A percentile compares a stretch with the other conserved stretches of the same genome.
These are phyloP conservation scores for Russula griseocarnosa DNA, from an alignment of 768 basidiomycete species.

Conservation along the genomic window DNA sequence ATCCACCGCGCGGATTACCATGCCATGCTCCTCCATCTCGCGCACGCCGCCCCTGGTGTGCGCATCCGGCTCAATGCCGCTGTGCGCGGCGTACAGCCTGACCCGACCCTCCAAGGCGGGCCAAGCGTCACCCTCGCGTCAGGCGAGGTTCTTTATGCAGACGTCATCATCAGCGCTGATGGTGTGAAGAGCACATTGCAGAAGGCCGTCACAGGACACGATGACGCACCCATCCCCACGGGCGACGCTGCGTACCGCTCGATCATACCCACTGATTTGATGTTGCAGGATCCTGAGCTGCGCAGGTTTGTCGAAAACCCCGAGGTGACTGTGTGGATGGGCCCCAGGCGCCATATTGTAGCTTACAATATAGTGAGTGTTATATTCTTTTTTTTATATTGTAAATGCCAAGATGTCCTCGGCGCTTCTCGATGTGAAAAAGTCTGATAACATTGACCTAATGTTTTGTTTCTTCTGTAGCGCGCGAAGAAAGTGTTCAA, in stretches of 20 bases:
- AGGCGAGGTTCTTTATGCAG: conserved; percentile 39
- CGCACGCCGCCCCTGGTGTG: conserved; percentile 32
- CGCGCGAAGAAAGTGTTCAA: conserved; percentile 38
- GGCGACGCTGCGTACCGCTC: conserved; percentile 64
- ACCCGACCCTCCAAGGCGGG: conserved; percentile 26
- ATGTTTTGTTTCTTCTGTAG: conserved; percentile 22
- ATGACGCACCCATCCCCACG: conserved; percentile 45
- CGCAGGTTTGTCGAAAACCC: conserved; percentile 46
- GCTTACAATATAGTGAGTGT: conserved; percentile 42
- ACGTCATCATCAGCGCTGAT: conserved; percentile 40
- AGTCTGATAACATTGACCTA: neutral
- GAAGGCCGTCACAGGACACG: conserved; percentile 45
- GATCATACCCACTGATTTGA: conserved; percentile 42
- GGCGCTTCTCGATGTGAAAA: too few species aligned
- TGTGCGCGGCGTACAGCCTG: conserved; percentile 35
- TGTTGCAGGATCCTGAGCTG: conserved; percentile 52
- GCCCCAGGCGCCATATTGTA: conserved; percentile 46
- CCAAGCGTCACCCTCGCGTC: conserved; percentile 37
- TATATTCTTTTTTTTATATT: neutral
- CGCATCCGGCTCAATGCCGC: conserved; percentile 35
- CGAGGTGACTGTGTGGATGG: conserved; percentile 60
- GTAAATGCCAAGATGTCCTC: too few species aligned
- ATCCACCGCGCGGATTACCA: conserved; percentile 45
- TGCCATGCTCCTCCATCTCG: conserved; percentile 39
- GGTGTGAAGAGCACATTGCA: conserved; percentile 49